Conservation (phyloP, 352 stramenopile species). For the Phytophthora niederhauseri region DNA sequence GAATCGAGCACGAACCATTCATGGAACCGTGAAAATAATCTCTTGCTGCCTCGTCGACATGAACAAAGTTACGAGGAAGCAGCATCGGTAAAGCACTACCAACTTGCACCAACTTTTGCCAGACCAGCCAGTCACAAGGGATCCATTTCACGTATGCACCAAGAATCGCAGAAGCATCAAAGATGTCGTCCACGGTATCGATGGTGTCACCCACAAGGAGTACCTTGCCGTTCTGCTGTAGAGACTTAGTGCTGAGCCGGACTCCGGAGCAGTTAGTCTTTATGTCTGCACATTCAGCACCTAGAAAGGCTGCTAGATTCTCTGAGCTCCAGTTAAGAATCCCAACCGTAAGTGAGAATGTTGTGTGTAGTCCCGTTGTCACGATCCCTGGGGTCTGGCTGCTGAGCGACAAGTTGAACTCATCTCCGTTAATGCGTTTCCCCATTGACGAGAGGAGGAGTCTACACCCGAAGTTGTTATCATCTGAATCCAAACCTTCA, state of each 20-base stretch:
- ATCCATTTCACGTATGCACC: too few relatives aligned
- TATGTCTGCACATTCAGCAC: neutral
- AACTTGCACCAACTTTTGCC: neutral
- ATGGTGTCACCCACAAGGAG: neutral
- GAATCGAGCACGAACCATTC: neutral
- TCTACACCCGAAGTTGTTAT: neutral
- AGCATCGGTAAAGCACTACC: neutral
- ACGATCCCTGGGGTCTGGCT: too few relatives aligned
- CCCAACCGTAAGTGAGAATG: neutral
- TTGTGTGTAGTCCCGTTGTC: neutral
- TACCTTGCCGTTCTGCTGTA: neutral
- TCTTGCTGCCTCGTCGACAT: neutral
- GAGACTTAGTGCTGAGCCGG: neutral
- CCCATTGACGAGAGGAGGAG: neutral
- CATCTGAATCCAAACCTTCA: neutral
- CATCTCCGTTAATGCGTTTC: neutral
- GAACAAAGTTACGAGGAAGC: neutral
- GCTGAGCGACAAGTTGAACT: neutral
- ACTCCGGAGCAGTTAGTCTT: neutral
- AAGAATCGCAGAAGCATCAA: too few relatives aligned
- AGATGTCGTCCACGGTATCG: too few relatives aligned
- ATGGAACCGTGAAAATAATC: neutral
- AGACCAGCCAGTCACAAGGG: neutral
- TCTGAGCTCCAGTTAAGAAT: neutral
- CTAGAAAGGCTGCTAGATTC: neutral